phyloP scores from a whole-genome alignment of 495 filamentous ascomycete species.

The Barbatosphaeria neglecta region DNA sequence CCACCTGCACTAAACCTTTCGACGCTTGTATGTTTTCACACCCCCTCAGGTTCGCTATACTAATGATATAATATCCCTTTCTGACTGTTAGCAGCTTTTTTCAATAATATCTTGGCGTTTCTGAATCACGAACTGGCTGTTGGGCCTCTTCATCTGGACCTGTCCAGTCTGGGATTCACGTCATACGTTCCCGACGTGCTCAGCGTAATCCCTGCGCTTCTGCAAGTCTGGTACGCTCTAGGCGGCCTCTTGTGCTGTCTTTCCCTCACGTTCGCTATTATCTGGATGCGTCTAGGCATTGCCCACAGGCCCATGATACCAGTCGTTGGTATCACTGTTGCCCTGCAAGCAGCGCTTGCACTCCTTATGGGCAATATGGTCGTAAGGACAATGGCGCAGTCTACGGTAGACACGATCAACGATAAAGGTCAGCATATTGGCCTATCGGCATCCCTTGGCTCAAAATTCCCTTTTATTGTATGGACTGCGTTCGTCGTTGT shows the following conservation, averaged over 20 bases:
- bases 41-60: not conserved
- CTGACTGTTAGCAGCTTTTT: constrained; percentile 21
- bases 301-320: not conserved
- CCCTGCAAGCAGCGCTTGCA: not conserved
- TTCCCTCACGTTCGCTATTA: not conserved
- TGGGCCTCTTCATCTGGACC: constrained; percentile 34
- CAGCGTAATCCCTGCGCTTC: constrained; percentile 32
- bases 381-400: not conserved
- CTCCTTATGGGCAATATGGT: not conserved
- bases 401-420: not conserved
- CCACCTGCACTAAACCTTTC: constrained; percentile 48
- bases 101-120: constrained; percentile 47
- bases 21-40: constrained; percentile 33
- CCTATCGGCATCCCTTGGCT: not conserved
- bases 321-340: not conserved
- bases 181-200: constrained; percentile 48
- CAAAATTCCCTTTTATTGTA: not conserved
- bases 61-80: not conserved
- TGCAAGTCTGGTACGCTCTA: constrained; percentile 27
- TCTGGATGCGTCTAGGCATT: not conserved
- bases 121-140: constrained; percentile 40
- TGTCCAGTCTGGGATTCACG: constrained; percentile 47
- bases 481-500: not conserved
- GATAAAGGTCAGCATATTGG: not conserved
- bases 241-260: constrained; percentile 43